phyloP scores from a whole-genome alignment of 2,329 filamentous ascomycete genomes.

The Zymoseptoria passerinii region DNA sequence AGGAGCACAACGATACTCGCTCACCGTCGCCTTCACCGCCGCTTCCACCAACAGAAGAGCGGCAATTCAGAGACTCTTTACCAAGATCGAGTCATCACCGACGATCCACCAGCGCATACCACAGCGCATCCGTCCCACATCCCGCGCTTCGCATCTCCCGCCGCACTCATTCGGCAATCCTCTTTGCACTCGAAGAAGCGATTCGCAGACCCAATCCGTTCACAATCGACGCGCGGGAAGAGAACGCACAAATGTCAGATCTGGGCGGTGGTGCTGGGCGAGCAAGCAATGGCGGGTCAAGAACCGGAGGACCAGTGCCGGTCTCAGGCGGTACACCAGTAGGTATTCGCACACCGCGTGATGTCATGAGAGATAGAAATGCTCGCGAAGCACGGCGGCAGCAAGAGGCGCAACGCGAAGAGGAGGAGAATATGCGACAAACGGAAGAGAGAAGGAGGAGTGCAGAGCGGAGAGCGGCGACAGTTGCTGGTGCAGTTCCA shows the following conservation, averaged over 20 bases:
- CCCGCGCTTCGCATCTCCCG: constrained; percentile 65
- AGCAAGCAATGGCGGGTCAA: constrained; percentile 48
- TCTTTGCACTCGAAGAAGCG: constrained; percentile 86
- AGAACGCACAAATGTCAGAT: constrained; percentile 88
- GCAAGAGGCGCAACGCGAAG: constrained; percentile 49
- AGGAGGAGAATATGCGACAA: constrained; percentile 32
- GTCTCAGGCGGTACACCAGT: constrained; percentile 40
- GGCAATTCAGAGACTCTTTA: not conserved
- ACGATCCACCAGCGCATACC: constrained; percentile 26
- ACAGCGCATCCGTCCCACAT: constrained; percentile 34
- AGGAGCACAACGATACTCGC: constrained; percentile 1
- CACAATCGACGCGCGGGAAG: constrained; percentile 75
- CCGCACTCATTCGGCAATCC: constrained; percentile 79
- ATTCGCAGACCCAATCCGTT: constrained; percentile 75
- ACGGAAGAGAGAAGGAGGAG: constrained; percentile 44
- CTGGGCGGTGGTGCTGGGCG: constrained; percentile 51
- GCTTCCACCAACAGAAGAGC: constrained; percentile 17
- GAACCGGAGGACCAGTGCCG: constrained; percentile 46
- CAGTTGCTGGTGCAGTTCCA: constrained; percentile 16
- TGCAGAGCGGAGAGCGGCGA: constrained; percentile 52
- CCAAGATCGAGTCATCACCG: constrained; percentile 17
- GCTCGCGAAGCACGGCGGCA: constrained; percentile 64
- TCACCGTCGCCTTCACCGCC: constrained; percentile 19
- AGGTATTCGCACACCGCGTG: constrained; percentile 72
- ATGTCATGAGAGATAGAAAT: constrained; percentile 82